These are phyloP conservation scores for Volvariella surrecta DNA, from an alignment of 1,284 basidiomycete species.

Conservation along the genomic window DNA sequence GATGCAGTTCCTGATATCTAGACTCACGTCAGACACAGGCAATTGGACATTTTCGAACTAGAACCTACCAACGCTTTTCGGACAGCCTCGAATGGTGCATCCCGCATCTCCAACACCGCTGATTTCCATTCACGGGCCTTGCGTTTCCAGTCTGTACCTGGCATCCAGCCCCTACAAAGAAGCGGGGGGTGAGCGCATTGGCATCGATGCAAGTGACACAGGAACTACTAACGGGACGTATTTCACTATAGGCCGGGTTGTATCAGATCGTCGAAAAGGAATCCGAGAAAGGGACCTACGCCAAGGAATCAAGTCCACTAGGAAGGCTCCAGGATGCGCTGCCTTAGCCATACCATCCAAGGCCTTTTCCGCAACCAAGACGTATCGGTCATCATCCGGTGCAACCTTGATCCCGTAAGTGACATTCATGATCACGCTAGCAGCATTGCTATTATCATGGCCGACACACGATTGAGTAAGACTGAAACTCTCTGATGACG, in stretches of 20 bases:
- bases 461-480: neutral
- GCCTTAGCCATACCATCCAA: conserved; percentile 27
- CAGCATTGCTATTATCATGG: conserved; percentile 25
- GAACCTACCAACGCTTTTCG: conserved; percentile 19
- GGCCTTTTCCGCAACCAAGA: conserved; percentile 26
- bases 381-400: conserved; percentile 23
- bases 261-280: neutral
- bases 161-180: conserved; percentile 24
- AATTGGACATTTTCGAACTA: neutral
- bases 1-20: conserved; percentile 22
- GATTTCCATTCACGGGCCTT: conserved; percentile 27
- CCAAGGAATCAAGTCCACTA: conserved; percentile 27
- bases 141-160: conserved; percentile 27
- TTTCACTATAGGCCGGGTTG: conserved; percentile 18
- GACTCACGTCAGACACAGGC: neutral
- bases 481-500: neutral
- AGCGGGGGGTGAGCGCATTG: neutral
- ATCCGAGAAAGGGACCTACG: conserved; percentile 14
- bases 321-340: conserved; percentile 27
- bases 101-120: conserved; percentile 26
- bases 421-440: conserved; percentile 28
- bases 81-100: conserved; percentile 24
- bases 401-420: conserved; percentile 26
- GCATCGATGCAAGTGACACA: no score
- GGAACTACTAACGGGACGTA: conserved; percentile 22